Conservation (phyloP, 768 basidiomycete species). For the Lactarius sp. region DNA sequence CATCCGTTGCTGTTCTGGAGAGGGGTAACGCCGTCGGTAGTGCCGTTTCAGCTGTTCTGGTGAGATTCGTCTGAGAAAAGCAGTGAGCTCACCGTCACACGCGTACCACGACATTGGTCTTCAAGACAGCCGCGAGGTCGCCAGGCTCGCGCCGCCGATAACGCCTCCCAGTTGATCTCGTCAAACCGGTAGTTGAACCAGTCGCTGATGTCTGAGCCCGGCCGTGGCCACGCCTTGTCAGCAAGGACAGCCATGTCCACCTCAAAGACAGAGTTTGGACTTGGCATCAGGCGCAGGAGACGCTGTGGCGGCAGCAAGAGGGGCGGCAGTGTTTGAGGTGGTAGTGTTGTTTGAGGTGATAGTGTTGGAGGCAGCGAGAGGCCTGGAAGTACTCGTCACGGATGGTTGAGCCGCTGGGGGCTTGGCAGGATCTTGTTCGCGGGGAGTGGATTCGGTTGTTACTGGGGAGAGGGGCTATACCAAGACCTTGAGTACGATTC, state of each 20-base stretch:
- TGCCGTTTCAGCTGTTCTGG: no score
- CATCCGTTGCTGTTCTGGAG: no score
- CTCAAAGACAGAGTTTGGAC: slow-evolving; percentile 54
- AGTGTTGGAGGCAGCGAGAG: not conserved
- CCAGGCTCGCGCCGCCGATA: slow-evolving; percentile 77
- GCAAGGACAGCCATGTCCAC: slow-evolving; percentile 68
- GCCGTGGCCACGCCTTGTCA: slow-evolving; percentile 87
- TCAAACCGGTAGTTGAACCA: slow-evolving; percentile 99
- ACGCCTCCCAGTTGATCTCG: slow-evolving; percentile 90
- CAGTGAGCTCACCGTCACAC: not conserved
- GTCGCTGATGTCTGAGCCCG: slow-evolving; percentile 90
- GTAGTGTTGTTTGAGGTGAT: no score
- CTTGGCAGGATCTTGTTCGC: slow-evolving; percentile 50
- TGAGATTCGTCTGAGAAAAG: not conserved
- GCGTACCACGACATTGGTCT: slow-evolving; percentile 77
- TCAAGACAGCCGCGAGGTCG: slow-evolving; percentile 73
- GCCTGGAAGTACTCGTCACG: slow-evolving; percentile 22
- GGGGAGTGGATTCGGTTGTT: slow-evolving; percentile 79
- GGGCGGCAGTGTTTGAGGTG: slow-evolving; percentile 21
- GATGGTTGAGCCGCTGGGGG: slow-evolving; percentile 30
- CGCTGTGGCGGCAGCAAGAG: slow-evolving; percentile 9
- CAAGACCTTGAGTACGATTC: slow-evolving; percentile 14
- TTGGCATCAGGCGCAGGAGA: slow-evolving; percentile 7
- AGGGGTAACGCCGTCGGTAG: no score
- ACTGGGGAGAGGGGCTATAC: slow-evolving; percentile 48